phyloP scores from a whole-genome alignment of 2,329 filamentous ascomycete species.

The Sporothrix pallida region DNA sequence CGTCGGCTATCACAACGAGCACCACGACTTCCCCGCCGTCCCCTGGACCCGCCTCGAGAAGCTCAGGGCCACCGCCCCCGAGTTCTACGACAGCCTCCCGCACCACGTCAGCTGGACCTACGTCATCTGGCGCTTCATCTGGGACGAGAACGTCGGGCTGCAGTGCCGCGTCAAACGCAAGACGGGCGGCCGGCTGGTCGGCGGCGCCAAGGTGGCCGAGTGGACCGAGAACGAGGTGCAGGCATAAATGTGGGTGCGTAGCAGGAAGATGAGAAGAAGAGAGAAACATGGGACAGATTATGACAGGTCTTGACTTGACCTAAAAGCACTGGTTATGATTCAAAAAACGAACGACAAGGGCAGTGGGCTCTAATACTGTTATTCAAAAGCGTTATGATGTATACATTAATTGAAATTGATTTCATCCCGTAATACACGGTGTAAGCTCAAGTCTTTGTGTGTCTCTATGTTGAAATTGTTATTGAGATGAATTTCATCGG shows the following conservation, averaged over 20 bases:
- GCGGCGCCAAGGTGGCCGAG: constrained; percentile 54
- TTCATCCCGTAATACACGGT: neutral
- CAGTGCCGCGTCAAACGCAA: constrained; percentile 93
- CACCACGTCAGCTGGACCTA: constrained; percentile 88
- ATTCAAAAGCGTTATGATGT: constrained; percentile 1
- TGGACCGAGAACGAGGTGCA: constrained; percentile 76
- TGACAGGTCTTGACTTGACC: neutral
- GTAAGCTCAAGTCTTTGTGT: neutral
- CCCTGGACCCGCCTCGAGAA: constrained; percentile 87
- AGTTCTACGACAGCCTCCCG: constrained; percentile 91
- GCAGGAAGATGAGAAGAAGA: neutral
- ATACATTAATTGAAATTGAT: constrained; percentile 18
- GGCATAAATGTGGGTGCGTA: constrained; percentile 46
- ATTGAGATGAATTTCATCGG: no score
- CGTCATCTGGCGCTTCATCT: constrained; percentile 95
- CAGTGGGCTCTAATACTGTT: neutral
- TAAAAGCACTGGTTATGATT: neutral
- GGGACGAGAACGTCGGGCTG: constrained; percentile 86
- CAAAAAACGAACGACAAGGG: neutral
- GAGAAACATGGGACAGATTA: neutral
- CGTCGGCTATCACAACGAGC: constrained; percentile 96
- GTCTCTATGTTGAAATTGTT: no score
- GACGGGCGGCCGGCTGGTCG: constrained; percentile 70
- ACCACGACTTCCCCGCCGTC: constrained; percentile 97
- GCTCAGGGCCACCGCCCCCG: constrained; percentile 78